phyloP scores from a whole-genome alignment of 495 filamentous ascomycete genomes.

The Hypoxylon trugodes region DNA sequence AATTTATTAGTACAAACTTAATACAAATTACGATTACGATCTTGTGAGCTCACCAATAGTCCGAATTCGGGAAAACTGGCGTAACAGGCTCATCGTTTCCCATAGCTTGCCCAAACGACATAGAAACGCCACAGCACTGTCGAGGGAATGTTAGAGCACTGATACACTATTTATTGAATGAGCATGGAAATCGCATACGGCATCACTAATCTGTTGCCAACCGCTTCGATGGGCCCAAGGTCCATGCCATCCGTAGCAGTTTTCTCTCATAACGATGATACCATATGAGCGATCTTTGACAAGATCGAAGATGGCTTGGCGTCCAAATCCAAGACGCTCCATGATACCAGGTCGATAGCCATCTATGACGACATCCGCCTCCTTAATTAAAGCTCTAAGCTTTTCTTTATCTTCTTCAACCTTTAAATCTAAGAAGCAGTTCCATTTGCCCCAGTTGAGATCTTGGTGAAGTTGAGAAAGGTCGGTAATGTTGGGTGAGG shows the following conservation, averaged over 20 bases:
- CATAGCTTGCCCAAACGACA: background rate
- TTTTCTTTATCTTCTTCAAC: background rate
- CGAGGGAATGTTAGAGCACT: background rate
- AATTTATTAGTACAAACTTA: background rate
- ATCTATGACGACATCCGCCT: background rate
- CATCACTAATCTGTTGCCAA: conserved; percentile 64
- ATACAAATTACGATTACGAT: background rate
- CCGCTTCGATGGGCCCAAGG: conserved; percentile 56
- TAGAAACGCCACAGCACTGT: background rate
- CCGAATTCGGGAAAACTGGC: background rate
- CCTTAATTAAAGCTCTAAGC: background rate
- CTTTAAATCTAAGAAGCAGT: background rate
- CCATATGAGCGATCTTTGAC: conserved; percentile 45
- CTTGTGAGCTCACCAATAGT: background rate
- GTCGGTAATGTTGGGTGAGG: conserved; percentile 52
- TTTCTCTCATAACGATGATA: conserved; percentile 59
- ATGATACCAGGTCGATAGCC: background rate
- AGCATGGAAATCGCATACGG: conserved; percentile 33
- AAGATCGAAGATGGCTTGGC: background rate
- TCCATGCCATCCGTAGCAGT: conserved; percentile 65
- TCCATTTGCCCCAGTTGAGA: background rate
- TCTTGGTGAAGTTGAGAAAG: background rate
- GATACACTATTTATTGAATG: background rate
- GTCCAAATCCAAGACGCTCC: background rate
- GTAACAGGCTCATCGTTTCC: background rate